Percentiles rank a stretch among this genome's conserved stretches.
Evolutionary conservation across 2,329 filamentous ascomycete species (phyloP).

Genomic region (Calonectria crousiana): DNA sequence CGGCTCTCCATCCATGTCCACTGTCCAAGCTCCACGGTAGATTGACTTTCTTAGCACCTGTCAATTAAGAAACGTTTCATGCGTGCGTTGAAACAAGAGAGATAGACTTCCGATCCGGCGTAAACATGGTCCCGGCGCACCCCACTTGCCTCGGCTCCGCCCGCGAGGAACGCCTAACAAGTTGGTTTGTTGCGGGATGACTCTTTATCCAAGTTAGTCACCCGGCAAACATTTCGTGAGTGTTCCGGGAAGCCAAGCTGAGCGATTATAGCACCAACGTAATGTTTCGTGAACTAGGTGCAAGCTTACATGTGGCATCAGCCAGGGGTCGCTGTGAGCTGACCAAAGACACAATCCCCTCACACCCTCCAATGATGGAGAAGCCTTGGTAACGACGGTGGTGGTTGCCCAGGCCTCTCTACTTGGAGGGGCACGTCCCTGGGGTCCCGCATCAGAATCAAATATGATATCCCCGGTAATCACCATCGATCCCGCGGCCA

Average conservation of each 20-base stretch:
- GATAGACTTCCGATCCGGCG: background rate
- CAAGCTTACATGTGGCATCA: conserved; percentile 3
- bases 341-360: conserved; percentile 4
- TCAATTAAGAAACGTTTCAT: background rate
- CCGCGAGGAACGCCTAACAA: background rate
- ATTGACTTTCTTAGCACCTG: conserved; percentile 6
- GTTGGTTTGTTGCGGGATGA: background rate
- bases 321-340: background rate
- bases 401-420: background rate
- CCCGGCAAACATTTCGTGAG: background rate
- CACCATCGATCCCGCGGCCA: conserved; percentile 7
- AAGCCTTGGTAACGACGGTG: background rate
- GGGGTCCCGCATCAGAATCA: background rate
- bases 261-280: background rate
- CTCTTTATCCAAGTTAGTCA: background rate
- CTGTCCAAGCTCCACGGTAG: background rate
- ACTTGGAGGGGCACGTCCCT: background rate
- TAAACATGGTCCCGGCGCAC: background rate
- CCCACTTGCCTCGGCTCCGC: background rate
- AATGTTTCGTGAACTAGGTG: background rate
- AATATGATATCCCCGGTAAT: background rate
- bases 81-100: background rate
- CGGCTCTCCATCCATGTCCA: background rate
- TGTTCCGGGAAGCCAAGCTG: background rate
- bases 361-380: background rate